Evolutionary conservation across 2,329 filamentous ascomycete species (phyloP), one percentile per base, ranked within the genome.

Genomic region (Aspergillus sp.): DNA sequence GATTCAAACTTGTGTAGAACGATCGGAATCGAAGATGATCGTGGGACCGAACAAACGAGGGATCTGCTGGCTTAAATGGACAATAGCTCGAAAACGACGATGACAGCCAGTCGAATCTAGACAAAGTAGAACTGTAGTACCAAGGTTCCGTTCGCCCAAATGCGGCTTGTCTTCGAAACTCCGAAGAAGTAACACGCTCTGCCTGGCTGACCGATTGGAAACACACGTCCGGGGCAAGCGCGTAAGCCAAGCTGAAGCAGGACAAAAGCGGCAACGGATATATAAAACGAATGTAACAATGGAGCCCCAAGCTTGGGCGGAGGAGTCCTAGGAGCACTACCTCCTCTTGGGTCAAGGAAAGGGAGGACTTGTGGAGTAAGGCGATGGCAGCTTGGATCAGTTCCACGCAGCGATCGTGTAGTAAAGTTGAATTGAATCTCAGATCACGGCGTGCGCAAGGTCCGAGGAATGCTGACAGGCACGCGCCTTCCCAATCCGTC

Each of bases 41-140:
- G 48, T 55, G 56, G 55, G 53, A 62, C 63, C 58, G 61, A 30
- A 30, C 25, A 12, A 30, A 30, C 10, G 25, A 10, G 25, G 49
- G 53, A 57, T 57, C 50, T 38, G 48, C 54, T 52, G 53, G 44
- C 60, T 63, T 66, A 66, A 66, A 60, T 64, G 63, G 54, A 55
- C 20, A 43, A 45, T 44, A 43, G 52, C 39, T 54, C 42, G 48
- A 55, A 49, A 43, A 27, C 17, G 38, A 35, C 27, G 35, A 19
- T 45, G 44, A 30, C 20, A 44, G 37, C 27, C 41, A 38, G 42
- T 59, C 52, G 55, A 22, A 57, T 56, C 52, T 56, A 60, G 53
- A 47, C 43, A 20, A 44, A 19, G 33, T 9, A 37, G 33, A 7
- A 9, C n/a, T 15, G 37, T 12, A 15, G 15, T 19, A 20, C 37